Base-by-base conservation (phyloP, 2,329 filamentous ascomycete genomes). In the Fonsecaea monophora region DNA sequence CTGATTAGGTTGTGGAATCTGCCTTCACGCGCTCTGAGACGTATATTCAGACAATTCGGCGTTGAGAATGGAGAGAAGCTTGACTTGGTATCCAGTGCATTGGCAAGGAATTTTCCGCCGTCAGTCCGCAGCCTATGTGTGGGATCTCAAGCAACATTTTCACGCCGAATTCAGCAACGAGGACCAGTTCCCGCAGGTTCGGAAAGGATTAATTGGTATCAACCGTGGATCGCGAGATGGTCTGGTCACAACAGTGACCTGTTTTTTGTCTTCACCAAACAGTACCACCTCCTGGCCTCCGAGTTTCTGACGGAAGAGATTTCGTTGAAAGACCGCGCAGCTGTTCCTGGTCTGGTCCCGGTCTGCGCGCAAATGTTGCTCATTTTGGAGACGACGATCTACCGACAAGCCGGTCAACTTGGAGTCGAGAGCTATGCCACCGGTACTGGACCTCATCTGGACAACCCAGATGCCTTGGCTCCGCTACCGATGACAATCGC, bases 191-290 rank as follows among this genome's bases (percentile, higher is more conserved):
- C 92, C 0, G 76, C 93, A 45, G 86, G 89, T 35, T 87, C 90
- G 4, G 84, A 87, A 35, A 87, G 89, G 70, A 89, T 96, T n/a
- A 83, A 89, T 53, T 97, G 94, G 93, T 88, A 90, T 73, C 92
- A 92, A 0, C 88, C 89, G 0, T 97, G 94, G 94, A 83, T 92
- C 7, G 87, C 90, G 45, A 87, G 92, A 68, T 97, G 94, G 94
- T 90, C 88, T 68, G 94, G 94, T 13, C 87, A 89, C 1, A 93
- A 97, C 73, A 96, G 91, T 3, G 94, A 97, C 74, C 82, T 97
- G 38, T 92, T 97, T 76, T 97, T 94, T 79, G 90, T 96, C 53
- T 97, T 97, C 74, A 87, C 89, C 80, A 97, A 96, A 78, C 90
- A 95, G 76, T 96, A 91, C 73, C 91, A 94, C 77, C 85, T 94